These are phyloP conservation scores for Proliferodiscus dingleyae DNA, from an alignment of 2,329 filamentous ascomycete genomes.

Conservation along the genomic window DNA sequence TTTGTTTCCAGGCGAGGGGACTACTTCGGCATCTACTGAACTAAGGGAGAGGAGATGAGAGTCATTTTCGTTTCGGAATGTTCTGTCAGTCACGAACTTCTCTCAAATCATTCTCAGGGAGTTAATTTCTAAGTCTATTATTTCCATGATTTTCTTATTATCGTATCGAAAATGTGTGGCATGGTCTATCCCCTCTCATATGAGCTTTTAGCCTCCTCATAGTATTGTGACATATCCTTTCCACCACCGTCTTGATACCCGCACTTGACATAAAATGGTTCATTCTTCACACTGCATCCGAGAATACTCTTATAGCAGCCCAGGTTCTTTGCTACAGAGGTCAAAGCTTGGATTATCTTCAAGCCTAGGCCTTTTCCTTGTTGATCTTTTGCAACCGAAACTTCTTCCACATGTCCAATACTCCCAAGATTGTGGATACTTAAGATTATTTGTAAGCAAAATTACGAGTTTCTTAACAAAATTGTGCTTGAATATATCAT, in stretches of 20 bases:
- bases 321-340: conserved; percentile 78
- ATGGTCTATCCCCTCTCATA: no score
- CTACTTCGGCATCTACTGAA: no score
- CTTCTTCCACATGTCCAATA: conserved; percentile 96
- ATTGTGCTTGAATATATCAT: background rate
- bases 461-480: background rate
- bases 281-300: conserved; percentile 93
- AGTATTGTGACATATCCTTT: conserved; percentile 96
- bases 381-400: conserved; percentile 89
- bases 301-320: conserved; percentile 98
- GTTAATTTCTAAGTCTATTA: no score
- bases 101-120: no score
- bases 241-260: conserved; percentile 90
- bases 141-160: no score
- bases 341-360: conserved; percentile 88
- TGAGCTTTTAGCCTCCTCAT: conserved; percentile 16
- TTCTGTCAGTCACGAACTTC: no score
- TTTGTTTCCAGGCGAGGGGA: no score
- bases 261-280: conserved; percentile 98
- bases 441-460: conserved; percentile 16
- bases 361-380: conserved; percentile 96
- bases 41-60: no score
- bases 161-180: no score
- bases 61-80: no score
- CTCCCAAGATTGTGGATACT: conserved; percentile 73